Evolutionary conservation across 2,329 filamentous ascomycete species (phyloP).

Genomic region (Cladosporium sp.): DNA sequence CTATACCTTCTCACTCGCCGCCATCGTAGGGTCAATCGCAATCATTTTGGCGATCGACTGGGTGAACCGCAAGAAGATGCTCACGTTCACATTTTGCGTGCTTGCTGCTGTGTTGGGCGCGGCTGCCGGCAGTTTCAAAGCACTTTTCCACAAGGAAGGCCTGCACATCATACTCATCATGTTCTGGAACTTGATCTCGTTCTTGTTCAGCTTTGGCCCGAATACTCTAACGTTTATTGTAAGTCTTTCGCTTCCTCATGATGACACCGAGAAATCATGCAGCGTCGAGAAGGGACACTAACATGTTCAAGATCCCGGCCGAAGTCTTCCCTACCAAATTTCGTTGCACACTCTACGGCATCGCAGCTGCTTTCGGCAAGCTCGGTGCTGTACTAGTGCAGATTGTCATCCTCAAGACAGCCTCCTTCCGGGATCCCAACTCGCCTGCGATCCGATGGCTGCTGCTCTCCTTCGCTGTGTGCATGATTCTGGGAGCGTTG

Average conservation of each 20-base stretch:
- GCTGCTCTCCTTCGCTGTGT: background rate
- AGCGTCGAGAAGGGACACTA: slow-evolving; percentile 22
- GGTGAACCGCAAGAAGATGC: slow-evolving; percentile 39
- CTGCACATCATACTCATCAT: slow-evolving; percentile 33
- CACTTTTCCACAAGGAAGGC: slow-evolving; percentile 30
- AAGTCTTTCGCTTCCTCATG: background rate
- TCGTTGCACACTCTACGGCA: slow-evolving; percentile 50
- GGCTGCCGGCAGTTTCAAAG: slow-evolving; percentile 40
- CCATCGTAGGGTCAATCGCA: slow-evolving; percentile 39
- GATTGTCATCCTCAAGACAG: slow-evolving; percentile 29
- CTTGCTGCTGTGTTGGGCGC: slow-evolving; percentile 41
- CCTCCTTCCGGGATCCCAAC: background rate
- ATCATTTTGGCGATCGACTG: slow-evolving; percentile 37
- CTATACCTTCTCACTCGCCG: slow-evolving; percentile 31
- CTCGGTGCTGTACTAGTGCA: slow-evolving; percentile 47
- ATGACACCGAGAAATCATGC: background rate
- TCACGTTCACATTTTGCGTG: slow-evolving; percentile 42
- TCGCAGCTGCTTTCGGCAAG: slow-evolving; percentile 51
- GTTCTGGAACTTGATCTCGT: slow-evolving; percentile 43
- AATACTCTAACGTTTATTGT: slow-evolving; percentile 20
- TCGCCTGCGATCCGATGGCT: background rate
- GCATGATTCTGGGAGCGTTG: background rate
- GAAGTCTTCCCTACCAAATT: slow-evolving; percentile 56
- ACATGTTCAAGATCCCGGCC: slow-evolving; percentile 44
- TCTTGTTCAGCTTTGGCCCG: slow-evolving; percentile 47